Percentiles rank a stretch among this genome's conserved stretches.
Conservation (phyloP, 305 asterid genomes). For the Withania somnifera region DNA sequence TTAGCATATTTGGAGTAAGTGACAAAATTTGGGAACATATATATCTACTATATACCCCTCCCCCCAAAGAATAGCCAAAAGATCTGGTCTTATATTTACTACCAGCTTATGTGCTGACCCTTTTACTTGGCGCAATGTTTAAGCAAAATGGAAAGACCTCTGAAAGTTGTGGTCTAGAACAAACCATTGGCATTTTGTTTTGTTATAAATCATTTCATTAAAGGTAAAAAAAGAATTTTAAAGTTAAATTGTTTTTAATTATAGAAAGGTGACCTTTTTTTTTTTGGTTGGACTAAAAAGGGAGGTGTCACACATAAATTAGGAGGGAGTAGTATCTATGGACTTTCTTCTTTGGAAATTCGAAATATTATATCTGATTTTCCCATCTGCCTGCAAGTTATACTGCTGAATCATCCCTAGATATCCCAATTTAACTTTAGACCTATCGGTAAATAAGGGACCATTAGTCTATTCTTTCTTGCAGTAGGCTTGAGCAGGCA, state of each 20-base stretch:
- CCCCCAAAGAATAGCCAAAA: not conserved
- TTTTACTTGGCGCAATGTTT: too few species aligned
- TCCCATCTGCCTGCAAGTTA: not conserved
- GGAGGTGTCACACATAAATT: too few species aligned
- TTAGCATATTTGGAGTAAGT: not conserved
- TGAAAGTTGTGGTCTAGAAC: too few species aligned
- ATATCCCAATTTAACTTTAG: not conserved
- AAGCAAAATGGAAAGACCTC: too few species aligned
- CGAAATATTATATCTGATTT: not conserved
- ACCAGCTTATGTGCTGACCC: too few species aligned
- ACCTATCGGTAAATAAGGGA: not conserved
- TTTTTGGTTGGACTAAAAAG: too few species aligned
- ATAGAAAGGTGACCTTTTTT: too few species aligned
- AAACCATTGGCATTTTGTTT: too few species aligned
- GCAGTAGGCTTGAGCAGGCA: not conserved
- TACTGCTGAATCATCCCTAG: not conserved
- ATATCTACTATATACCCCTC: not conserved
- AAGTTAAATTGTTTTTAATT: too few species aligned
- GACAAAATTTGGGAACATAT: not conserved
- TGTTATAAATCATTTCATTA: too few species aligned
- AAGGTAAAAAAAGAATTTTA: too few species aligned
- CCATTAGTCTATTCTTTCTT: not conserved
- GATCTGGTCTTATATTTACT: not conserved
- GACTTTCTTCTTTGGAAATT: not conserved
- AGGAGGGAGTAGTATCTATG: not conserved